Evolutionary conservation across 2,329 filamentous ascomycete genomes (phyloP), one percentile per base, ranked within the genome.

Genomic region (Aspergillus pseudoglaucus): DNA sequence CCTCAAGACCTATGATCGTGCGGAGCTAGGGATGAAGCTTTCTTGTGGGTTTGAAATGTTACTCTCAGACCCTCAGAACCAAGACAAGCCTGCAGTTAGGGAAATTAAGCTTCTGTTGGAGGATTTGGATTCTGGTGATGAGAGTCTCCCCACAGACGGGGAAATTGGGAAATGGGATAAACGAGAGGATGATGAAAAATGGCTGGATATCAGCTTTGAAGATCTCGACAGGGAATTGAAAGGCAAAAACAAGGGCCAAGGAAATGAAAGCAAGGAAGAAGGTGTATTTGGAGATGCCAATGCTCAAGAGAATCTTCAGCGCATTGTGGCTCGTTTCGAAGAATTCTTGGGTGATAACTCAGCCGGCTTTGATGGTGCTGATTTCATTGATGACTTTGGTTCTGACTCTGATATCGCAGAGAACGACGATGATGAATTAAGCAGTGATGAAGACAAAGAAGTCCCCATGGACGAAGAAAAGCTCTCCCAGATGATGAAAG

Each of bases 271-370:
- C 6, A 44, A 46, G 10, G 55, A 59, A 22, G 43, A 46, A 10
- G 68, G 67, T 1, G 60, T 59, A 7, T 76, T 77, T 56, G 74
- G 73, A n/a, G 69, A 72, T 40, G 68, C 70, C 35, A 64, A 61
- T 6, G 63, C 71, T 1, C 66, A 75, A 46, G 68, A 71, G 54
- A 73, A 95, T 62, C 74, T 98, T 18, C 84, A 86, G 46, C 91
- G 91, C 61, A 95, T 97, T 64, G 93, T 98, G 0, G 85, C 87
- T 42, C 82, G 89, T n/a, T 97, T 98, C 60, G 90, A 96, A 61
- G 77, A 86, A 10, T 97, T 98, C 58, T 69, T 98, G 41, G 88
- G 94, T 47, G 88, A 97, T 58, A 87, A 94, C 9, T 79, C 78
- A 41, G 89, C 90, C 0, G 90, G 87, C 1, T 66, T 83, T 5